Base-by-base conservation (phyloP, 1,284 basidiomycete species). In the Cystobasidiaceae sp. region DNA sequence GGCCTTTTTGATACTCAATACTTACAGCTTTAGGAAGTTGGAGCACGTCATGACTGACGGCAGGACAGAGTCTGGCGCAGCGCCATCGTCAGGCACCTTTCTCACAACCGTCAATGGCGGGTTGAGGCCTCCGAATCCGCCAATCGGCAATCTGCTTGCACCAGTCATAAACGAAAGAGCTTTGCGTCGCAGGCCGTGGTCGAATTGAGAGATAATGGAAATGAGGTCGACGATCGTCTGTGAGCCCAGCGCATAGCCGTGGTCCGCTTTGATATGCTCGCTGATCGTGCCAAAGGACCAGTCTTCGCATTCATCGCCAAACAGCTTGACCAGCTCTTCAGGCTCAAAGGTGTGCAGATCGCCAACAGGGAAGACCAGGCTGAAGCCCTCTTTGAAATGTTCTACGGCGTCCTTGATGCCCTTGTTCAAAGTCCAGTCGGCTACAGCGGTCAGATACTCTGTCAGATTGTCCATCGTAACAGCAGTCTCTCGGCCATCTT, bases 41-140 rank as follows among this genome's bases (percentile, higher is more conserved):
- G 94, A 93, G 76, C 94, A 98, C 9, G 94, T 97, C 94, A 97
- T 97, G 48, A 97, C 93, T 75, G 90, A 93, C 0, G 94, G 94
- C 41, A 98, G 81, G 76, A 96, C 96, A 76, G 96, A 90, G 76
- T 98, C 93, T 0, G 94, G 85, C 85, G 70, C 92, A 4, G 55
- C 52, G 1, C 67, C 54, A 37, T 73, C 70, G 77, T 97, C 96
- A 73, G 94, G 92, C 19, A 91, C 91, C 77, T 98, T 97, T 72
- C 93, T 88, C 46, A 99, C 94, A 9, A 99, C 93, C 0, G 96
- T 99, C 68, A 99, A 82, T 13, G 89, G 86, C 2, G 96, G 96
- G 72, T 90, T 93, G 64, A 99, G 82, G 2, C 91, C 93, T 65
- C 90, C 86, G 86, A 98, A 98, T 57, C 96, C 49, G 19, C 50